Base-by-base conservation (phyloP, 2,329 filamentous ascomycete genomes). In the Fusarium nanum region DNA sequence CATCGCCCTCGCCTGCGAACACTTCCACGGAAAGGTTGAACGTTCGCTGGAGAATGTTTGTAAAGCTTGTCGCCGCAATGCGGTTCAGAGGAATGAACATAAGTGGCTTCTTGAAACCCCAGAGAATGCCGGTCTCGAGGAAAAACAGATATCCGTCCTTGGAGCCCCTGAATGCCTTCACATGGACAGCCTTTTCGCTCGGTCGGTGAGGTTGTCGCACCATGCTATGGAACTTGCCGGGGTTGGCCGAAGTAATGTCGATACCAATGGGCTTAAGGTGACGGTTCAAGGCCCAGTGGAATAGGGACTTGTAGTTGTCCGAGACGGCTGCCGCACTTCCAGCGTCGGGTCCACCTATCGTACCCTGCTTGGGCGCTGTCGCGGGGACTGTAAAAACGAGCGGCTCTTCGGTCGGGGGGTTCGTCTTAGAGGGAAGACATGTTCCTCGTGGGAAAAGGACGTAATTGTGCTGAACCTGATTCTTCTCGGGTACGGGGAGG, bases 111-210 rank as follows among this genome's bases (percentile, higher is more conserved):
- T 91, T 91, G 82, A 90, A 92, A 1, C 84, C 89, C 88, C 89
- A 92, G 10, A 92, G 76, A 56, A 92, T 91, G 16, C 90, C 90
- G 27, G 83, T 88, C 32, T 88, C 85, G 18, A 92, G 80, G 75
- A 92, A 91, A 75, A 91, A 92, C 2, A 92, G 81, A 69, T 86
- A 91, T 1, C 89, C 90, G 63, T 92, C 90, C 76, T 92, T 92
- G 61, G 86, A 89, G 22, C 90, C 90, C 46, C 89, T 83, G 78
- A 91, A 91, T 3, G 86, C 89, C 72, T 87, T 88, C 46, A 92
- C 86, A 70, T 91, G 88, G 20, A 91, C 89, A 0, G 89, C 88
- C 73, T 85, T 87, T 68, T 92, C 89, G 55, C 82, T 83, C 2
- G 87, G 88, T 28, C 88, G 83, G 68, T 89, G 87, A 8, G 87